These are phyloP conservation scores for Lizonia empirigonia DNA, from an alignment of 2,329 filamentous ascomycete genomes.

Conservation along the genomic window DNA sequence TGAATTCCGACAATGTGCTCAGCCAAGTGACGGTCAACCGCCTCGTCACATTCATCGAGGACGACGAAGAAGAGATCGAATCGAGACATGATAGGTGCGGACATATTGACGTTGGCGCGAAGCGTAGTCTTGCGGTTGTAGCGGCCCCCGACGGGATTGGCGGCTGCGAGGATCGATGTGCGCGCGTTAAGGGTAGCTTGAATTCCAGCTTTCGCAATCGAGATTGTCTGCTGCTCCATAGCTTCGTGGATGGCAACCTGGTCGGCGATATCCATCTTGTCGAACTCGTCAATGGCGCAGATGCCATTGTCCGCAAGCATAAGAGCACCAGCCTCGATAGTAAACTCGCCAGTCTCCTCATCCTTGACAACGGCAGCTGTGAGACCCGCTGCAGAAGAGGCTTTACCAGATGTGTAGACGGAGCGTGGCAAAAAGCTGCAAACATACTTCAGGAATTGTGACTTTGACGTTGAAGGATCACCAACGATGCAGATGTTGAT, in stretches of 20 bases:
- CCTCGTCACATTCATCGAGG: conserved; percentile 93
- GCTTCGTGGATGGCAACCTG: conserved; percentile 99
- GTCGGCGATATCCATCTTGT: conserved; percentile 98
- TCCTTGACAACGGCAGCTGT: conserved; percentile 97
- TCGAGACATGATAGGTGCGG: conserved; percentile 97
- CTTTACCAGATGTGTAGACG: conserved; percentile 97
- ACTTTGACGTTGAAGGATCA: conserved; percentile 95
- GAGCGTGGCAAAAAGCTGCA: conserved; percentile 95
- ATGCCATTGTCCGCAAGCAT: conserved; percentile 98
- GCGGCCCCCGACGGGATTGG: conserved; percentile 93
- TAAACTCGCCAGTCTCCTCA: conserved; percentile 97
- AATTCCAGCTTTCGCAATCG: conserved; percentile 97
- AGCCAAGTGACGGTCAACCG: conserved; percentile 86
- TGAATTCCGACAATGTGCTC: conserved; percentile 95
- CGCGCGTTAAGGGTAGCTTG: conserved; percentile 96
- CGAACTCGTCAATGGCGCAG: conserved; percentile 98
- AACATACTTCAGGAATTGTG: conserved; percentile 97
- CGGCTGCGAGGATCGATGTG: conserved; percentile 92
- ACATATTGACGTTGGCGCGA: conserved; percentile 97
- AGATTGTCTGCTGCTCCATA: conserved; percentile 99
- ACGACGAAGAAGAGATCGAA: conserved; percentile 99
- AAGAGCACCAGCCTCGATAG: conserved; percentile 95
- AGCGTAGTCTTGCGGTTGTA: conserved; percentile 97
- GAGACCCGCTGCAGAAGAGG: conserved; percentile 94
- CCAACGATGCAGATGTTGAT: conserved; percentile 99